Evolutionary conservation across 1,139 yeast species (phyloP).

Genomic region (Scheffersomyces segobiensis): DNA sequence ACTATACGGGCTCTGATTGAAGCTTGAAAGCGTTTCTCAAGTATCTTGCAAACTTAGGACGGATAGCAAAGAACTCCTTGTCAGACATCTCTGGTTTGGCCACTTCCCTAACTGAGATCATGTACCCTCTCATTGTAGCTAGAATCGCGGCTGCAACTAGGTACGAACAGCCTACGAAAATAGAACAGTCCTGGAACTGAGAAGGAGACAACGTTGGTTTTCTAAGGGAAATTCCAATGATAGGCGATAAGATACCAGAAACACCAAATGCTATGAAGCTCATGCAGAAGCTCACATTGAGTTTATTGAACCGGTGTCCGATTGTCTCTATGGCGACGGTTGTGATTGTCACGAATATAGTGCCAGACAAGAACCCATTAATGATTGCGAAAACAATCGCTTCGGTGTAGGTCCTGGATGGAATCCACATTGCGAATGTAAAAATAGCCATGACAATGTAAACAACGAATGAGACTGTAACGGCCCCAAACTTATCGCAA

Average conservation of each 20-base stretch:
- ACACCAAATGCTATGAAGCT: slow-evolving; percentile 49
- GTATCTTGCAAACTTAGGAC: background rate
- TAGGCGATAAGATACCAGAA: slow-evolving; percentile 49
- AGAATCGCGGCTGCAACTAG: slow-evolving; percentile 37
- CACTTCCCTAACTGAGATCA: slow-evolving; percentile 19
- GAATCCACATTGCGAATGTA: slow-evolving; percentile 6
- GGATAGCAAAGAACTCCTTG: background rate
- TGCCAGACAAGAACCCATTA: slow-evolving; percentile 4
- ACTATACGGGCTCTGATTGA: background rate
- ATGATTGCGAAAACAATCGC: slow-evolving; percentile 2
- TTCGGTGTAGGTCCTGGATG: slow-evolving; percentile 4
- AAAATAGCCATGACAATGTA: slow-evolving; percentile 2
- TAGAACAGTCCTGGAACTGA: slow-evolving; percentile 47
- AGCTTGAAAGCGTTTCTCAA: background rate
- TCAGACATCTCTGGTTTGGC: background rate
- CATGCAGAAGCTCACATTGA: slow-evolving; percentile 47
- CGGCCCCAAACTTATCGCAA: slow-evolving; percentile 3
- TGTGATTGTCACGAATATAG: slow-evolving; percentile 2
- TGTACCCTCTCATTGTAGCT: slow-evolving; percentile 46
- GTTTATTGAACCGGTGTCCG: slow-evolving; percentile 19
- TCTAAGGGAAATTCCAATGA: slow-evolving; percentile 50
- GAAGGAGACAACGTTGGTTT: slow-evolving; percentile 32
- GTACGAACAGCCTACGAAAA: slow-evolving; percentile 52
- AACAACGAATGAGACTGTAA: background rate
- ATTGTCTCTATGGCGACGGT: background rate